Conservation (phyloP, 495 filamentous ascomycete species). For the Trypethelium eluteriae region DNA sequence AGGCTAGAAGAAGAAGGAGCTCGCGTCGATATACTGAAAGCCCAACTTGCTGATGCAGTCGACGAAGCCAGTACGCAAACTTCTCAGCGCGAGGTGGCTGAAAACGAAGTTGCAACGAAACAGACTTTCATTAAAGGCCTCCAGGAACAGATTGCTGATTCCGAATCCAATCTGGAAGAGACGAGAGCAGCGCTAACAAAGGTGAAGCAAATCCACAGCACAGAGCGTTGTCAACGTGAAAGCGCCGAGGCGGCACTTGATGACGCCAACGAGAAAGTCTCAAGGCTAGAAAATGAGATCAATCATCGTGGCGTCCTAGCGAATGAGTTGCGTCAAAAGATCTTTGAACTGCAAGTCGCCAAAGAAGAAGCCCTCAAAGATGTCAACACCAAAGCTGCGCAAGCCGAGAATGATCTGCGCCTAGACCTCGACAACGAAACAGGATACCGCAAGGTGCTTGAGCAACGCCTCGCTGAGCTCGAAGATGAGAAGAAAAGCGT, state of each 20-base stretch:
- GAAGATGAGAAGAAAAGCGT: conserved; percentile 10
- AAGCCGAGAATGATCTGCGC: conserved; percentile 14
- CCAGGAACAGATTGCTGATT: conserved; percentile 19
- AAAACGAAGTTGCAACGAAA: conserved; percentile 22
- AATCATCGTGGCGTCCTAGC: conserved; percentile 30
- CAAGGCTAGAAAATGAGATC: conserved; percentile 25
- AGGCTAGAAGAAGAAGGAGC: conserved; percentile 15
- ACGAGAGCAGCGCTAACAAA: conserved; percentile 21
- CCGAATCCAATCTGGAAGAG: conserved; percentile 21
- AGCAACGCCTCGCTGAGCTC: conserved; percentile 11
- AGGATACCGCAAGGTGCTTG: conserved; percentile 12
- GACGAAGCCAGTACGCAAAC: background rate
- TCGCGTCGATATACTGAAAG: conserved; percentile 13
- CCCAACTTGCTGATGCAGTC: conserved; percentile 4
- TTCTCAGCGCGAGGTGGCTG: conserved; percentile 19
- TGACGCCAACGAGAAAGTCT: conserved; percentile 24
- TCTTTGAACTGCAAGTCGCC: conserved; percentile 31
- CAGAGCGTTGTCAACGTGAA: conserved; percentile 31
- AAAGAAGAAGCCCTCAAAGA: conserved; percentile 25
- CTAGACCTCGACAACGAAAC: conserved; percentile 16
- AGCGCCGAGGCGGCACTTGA: conserved; percentile 30
- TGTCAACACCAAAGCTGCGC: conserved; percentile 21
- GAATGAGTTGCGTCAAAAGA: conserved; percentile 35
- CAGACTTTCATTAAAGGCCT: conserved; percentile 20
- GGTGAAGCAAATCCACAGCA: conserved; percentile 23